Base-by-base conservation (phyloP, 2,329 filamentous ascomycete genomes). In the Arthrocladium fulminans region DNA sequence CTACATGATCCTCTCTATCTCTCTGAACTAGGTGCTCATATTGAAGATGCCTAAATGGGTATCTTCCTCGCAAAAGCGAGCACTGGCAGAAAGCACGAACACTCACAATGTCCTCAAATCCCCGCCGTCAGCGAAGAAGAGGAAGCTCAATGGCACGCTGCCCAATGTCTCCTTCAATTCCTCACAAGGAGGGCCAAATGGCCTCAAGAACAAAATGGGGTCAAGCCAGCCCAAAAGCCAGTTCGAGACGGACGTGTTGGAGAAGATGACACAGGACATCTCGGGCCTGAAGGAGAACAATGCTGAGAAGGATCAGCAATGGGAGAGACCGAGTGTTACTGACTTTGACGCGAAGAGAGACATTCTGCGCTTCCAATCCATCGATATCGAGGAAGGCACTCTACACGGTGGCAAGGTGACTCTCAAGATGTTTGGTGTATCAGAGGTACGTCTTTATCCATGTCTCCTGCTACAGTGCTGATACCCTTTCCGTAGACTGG, bases 211-310 rank as follows among this genome's bases (percentile, higher is more conserved):
- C 22, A 82, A 80, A 61, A 64, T 81, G 51, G 75, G 78, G 54
- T 90, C 85, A 1, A 89, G 78, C 58, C 87, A 89, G 66, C 79
- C 79, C 13, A 96, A 94, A 71, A 95, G 88, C 64, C 79, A 84
- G 48, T 98, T 98, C 64, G 92, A 97, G 67, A 83, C 85, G 50
- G 88, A 96, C 63, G 87, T 95, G 2, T 75, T 98, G 53, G 90
- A 96, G 74, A 95, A 94, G 72, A 79, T 98, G 67, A 92, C 88
- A 53, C 90, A 97, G 67, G 88, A 96, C 63, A 89, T 97, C 53
- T 83, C 79, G 20, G 85, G 83, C 17, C 73, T 94, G 57, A 95
- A 89, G 72, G 76, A 86, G 60, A 86, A 77, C 66, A 97, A 94
- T 67, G 76, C 86, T 2, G 92, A 98, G 63, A 94, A 83, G 65